A percentile compares a stretch with the other conserved stretches of the same genome.
Evolutionary conservation across 306 rosid species (phyloP).

Genomic region (Corylus avellana): DNA sequence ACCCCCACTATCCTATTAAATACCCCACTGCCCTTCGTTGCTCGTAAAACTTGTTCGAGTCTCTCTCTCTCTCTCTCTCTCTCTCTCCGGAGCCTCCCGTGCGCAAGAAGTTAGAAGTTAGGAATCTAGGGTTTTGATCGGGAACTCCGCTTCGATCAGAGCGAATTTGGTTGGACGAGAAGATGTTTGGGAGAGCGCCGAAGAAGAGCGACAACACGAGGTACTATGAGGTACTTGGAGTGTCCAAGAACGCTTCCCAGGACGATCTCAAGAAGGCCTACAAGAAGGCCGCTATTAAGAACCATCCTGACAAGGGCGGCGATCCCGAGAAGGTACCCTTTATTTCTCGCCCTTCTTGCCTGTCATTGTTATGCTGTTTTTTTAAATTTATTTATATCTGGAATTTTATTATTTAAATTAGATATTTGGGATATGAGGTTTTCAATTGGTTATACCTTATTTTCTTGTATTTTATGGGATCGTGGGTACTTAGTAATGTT

Average conservation of each 20-base stretch:
- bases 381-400: not conserved
- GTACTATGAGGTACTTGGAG: constrained; percentile 77
- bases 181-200: constrained; percentile 75
- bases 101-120: not conserved
- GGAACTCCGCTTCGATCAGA: constrained; percentile 9
- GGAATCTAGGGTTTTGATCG: not conserved
- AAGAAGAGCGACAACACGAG: constrained; percentile 73
- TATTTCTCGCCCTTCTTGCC: not conserved
- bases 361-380: not conserved
- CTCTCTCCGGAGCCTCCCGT: constrained; percentile 8
- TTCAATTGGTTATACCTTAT: not conserved
- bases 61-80: not conserved
- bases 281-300: constrained; percentile 82
- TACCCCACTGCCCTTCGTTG: not conserved
- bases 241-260: constrained; percentile 67
- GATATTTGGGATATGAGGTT: not conserved
- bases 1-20: not conserved
- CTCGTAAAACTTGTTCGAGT: too few relatives aligned
- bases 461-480: not conserved
- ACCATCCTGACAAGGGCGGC: constrained; percentile 92
- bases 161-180: not conserved
- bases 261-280: constrained; percentile 90
- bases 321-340: constrained; percentile 76
- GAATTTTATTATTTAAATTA: not conserved
- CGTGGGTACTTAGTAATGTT: not conserved